Percentiles rank a stretch among this genome's conserved stretches.
phyloP scores from a whole-genome alignment of 148 eudicot genomes.

The Amaranthus palmeri region DNA sequence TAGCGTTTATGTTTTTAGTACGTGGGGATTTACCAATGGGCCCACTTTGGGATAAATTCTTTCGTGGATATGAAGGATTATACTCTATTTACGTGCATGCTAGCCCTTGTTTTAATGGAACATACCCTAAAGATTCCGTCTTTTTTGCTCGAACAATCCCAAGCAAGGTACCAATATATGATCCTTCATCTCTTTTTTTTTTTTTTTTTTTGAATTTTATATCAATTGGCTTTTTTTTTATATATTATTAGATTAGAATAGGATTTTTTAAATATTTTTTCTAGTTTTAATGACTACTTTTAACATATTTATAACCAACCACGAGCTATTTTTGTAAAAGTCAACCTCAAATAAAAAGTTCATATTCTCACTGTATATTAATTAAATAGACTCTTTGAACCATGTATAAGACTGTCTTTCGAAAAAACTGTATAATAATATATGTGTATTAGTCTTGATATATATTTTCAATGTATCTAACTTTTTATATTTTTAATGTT shows the following conservation, averaged over 20 bases:
- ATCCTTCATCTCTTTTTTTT: neutral
- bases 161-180: conserved; percentile 45
- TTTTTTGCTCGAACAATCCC: conserved; percentile 54
- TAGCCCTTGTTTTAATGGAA: conserved; percentile 37
- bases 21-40: conserved; percentile 50
- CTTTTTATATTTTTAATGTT: no score
- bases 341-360: no score
- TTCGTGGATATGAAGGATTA: conserved; percentile 44
- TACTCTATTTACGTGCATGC: conserved; percentile 60
- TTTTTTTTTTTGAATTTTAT: neutral
- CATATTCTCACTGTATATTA: no score
- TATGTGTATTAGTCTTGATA: no score
- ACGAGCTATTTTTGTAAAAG: no score
- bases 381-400: no score
- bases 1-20: conserved; percentile 60
- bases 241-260: neutral
- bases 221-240: neutral
- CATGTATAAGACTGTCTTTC: no score
- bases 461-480: no score
- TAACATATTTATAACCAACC: no score
- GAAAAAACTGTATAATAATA: no score
- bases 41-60: conserved; percentile 58
- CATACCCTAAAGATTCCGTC: conserved; percentile 36
- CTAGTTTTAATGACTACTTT: no score
- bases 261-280: neutral